Evolutionary conservation across 1,284 basidiomycete species (phyloP).

Genomic region (Fistulina hepatica): DNA sequence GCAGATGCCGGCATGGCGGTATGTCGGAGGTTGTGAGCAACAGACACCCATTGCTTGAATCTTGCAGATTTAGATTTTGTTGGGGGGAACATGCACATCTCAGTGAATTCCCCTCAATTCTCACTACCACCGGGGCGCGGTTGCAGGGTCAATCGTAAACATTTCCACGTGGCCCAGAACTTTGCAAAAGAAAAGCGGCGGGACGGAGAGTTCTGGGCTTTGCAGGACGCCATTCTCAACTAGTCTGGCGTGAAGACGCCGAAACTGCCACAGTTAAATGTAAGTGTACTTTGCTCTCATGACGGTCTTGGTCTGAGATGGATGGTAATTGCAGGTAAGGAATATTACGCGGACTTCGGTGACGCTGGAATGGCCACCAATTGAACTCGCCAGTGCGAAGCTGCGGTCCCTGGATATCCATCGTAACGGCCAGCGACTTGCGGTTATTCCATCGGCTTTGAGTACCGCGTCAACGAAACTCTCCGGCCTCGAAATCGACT

Average conservation of each 20-base stretch:
- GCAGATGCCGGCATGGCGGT: constrained; percentile 78
- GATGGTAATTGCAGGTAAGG: constrained; percentile 41
- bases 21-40: constrained; percentile 8
- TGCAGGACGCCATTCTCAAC: constrained; percentile 71
- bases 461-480: constrained; percentile 85
- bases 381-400: constrained; percentile 74
- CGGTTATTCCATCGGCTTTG: constrained; percentile 70
- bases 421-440: constrained; percentile 78
- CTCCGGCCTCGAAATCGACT: constrained; percentile 77
- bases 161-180: constrained; percentile 86
- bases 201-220: constrained; percentile 66
- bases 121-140: constrained; percentile 80
- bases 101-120: constrained; percentile 90
- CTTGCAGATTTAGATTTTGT: constrained; percentile 75
- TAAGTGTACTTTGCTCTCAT: constrained; percentile 23
- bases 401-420: constrained; percentile 83
- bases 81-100: constrained; percentile 87
- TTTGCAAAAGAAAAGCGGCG: constrained; percentile 68
- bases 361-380: constrained; percentile 81
- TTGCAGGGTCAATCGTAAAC: constrained; percentile 92
- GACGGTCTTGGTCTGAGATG: not conserved
- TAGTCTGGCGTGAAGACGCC: constrained; percentile 64
- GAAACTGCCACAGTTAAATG: constrained; percentile 56
- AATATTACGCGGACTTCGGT: constrained; percentile 92
- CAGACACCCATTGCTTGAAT: constrained; percentile 8